These are phyloP conservation scores for Trichophaea hybrida DNA, from an alignment of 2,329 filamentous ascomycete species.

Conservation along the genomic window DNA sequence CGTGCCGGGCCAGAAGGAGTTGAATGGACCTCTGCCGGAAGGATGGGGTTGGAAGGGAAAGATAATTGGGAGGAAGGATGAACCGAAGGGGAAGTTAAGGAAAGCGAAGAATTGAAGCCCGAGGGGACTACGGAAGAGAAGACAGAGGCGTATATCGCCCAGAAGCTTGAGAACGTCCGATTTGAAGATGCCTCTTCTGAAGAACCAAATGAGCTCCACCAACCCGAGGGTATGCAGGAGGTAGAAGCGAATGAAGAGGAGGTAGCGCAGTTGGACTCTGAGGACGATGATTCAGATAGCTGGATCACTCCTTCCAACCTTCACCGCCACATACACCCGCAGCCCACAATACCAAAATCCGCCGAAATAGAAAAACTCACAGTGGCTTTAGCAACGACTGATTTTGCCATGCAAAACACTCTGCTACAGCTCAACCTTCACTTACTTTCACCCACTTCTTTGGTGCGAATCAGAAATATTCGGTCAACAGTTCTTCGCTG, in stretches of 20 bases:
- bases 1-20: constrained; percentile 15
- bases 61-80: neutral
- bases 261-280: constrained; percentile 37
- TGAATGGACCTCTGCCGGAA: constrained; percentile 18
- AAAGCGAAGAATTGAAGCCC: neutral
- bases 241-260: constrained; percentile 13
- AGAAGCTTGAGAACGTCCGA: neutral
- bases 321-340: constrained; percentile 59
- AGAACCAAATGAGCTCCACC: neutral
- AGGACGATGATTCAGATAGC: constrained; percentile 41
- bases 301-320: constrained; percentile 96
- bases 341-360: constrained; percentile 37
- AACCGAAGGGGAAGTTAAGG: neutral
- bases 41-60: neutral
- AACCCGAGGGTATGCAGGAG: neutral
- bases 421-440: constrained; percentile 88
- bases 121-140: neutral
- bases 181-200: neutral
- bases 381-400: constrained; percentile 81
- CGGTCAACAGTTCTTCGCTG: constrained; percentile 85
- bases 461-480: constrained; percentile 68
- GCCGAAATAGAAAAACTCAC: constrained; percentile 44
- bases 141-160: neutral
- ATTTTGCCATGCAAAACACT: constrained; percentile 97
- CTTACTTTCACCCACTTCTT: constrained; percentile 56